Evolutionary conservation across 2,329 filamentous ascomycete species (phyloP), one percentile per base, ranked within the genome.

Genomic region (Talaromyces sp.): DNA sequence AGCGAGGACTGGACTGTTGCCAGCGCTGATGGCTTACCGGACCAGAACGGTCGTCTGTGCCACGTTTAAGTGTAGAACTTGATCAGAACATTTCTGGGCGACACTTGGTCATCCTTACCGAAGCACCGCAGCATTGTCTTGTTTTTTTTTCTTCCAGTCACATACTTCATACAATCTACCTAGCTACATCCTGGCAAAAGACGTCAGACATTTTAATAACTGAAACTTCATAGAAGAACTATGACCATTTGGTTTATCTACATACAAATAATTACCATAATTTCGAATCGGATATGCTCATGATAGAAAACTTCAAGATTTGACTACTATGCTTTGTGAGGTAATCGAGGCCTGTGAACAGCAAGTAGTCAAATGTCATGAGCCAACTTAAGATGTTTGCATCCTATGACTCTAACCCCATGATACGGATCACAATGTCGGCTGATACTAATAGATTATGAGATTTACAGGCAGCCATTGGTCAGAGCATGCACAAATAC

Each of bases 1-100:
- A 37, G 57, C 14, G 62, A 64, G 62, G 35, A 59, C 31, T 64
- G 62, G 62, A 49, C 57, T 33, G 35, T 39, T 10, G 11, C 52
- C 31, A 56, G 52, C 33, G 33, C 31, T 13, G 52, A 56, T 24
- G 52, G 52, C 11, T 39, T 56, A 10, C 52, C 52, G 3, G 52
- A 56, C 11, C 52, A 56, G 19, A 56, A 56, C 31, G 52, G 52
- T 22, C 52, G 52, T 56, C 52, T 56, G 33, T 56, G 52, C 52
- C 52, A 39, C 33, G 33, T 56, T 24, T 56, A 39, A 22, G 11
- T 1, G n/a, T 8, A 56, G 5, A 16, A 37, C n/a, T 3, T 35
- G n/a, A 11, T 56, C 8, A 16, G 14, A 22, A 19, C 11, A 4
- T 22, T 35, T 22, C 33, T 37, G 16, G 14, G 27, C 10, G 49